Evolutionary conservation across 176 grass and related monocot genomes (phyloP), one percentile per base, ranked within the genome.

Genomic region (Alloteropsis semialata): DNA sequence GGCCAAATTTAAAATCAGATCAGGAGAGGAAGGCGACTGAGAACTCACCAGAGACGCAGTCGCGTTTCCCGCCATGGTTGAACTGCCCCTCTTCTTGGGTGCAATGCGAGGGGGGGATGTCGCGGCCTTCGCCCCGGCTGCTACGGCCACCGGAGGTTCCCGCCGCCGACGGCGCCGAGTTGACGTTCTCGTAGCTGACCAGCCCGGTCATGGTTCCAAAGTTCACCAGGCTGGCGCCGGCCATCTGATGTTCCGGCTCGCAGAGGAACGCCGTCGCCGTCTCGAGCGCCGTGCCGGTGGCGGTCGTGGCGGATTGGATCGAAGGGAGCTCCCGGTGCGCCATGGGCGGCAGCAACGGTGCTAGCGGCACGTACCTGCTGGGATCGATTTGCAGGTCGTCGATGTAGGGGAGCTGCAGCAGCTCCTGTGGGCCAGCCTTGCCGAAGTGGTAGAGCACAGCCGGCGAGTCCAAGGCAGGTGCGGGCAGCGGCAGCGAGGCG

Each of bases 311-410:
- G 46, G 63, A 32, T 81, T 81, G 77, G 84, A 73, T 81, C 14
- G 84, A 81, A 75, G 84, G 46, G 34, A 86, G 77, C 58, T 75
- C 77, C 48, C 48, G 48, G 43, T 2, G 59, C 24, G 11, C 28
- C 15, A 2, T 15, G 8, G 65, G 50, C 42, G 30, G 54, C 29
- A 60, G 4, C 16, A 50, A 50, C 5, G 48, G 4, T 1, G 3
- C 48, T 16, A 28, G 7, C 6, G 27, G 51, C 32, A 38, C 9
- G 19, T 48, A 29, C 1, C 22, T 61, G 19, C 6, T 21, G 43
- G 22, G 61, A 28, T 16, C 17, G 25, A 39, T 27, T 6, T 34
- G 55, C 21, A 16, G 32, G 22, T 57, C 28, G 44, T 3, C 19
- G 13, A 33, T 46, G 29, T 51, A 65, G 21, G 69, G 83, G 18